These are phyloP conservation scores for Butyriboletus loyo DNA, from an alignment of 768 basidiomycete species.

Conservation along the genomic window DNA sequence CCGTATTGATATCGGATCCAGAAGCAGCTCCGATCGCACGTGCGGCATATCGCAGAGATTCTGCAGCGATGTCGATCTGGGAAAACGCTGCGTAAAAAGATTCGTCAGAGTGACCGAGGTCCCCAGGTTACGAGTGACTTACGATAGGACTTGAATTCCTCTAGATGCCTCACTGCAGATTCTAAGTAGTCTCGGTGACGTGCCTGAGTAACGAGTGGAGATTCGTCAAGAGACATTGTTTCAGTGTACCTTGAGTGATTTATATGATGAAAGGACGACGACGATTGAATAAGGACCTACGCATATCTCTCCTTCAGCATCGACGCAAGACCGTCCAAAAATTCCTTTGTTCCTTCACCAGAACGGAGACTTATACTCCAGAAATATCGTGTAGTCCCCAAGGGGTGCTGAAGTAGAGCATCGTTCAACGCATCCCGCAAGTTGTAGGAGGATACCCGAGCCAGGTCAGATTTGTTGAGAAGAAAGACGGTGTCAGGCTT, in stretches of 20 bases:
- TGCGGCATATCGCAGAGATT: slow-evolving; percentile 85
- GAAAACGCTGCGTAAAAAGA: slow-evolving; percentile 42
- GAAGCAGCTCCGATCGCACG: slow-evolving; percentile 82
- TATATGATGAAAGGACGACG: background rate
- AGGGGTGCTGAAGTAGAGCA: slow-evolving; percentile 7
- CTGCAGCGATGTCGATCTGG: slow-evolving; percentile 82
- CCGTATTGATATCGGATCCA: slow-evolving; percentile 67
- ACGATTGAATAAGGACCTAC: slow-evolving; percentile 7
- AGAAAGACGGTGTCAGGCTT: slow-evolving; percentile 61
- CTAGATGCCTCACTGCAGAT: slow-evolving; percentile 44
- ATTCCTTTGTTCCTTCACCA: slow-evolving; percentile 53
- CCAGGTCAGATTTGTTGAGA: slow-evolving; percentile 76
- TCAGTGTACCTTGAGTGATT: slow-evolving; percentile 17
- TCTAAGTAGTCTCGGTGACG: slow-evolving; percentile 79
- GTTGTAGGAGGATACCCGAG: slow-evolving; percentile 12
- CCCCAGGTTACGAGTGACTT: slow-evolving; percentile 6
- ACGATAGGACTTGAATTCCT: slow-evolving; percentile 32
- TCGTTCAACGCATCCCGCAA: slow-evolving; percentile 20
- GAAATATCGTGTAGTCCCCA: background rate
- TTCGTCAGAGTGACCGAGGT: background rate
- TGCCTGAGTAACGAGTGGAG: slow-evolving; percentile 72
- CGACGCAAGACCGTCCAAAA: slow-evolving; percentile 56
- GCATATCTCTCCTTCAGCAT: slow-evolving; percentile 37
- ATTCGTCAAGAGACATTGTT: slow-evolving; percentile 16
- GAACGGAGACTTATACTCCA: slow-evolving; percentile 68